These are phyloP conservation scores for Pythium vanterpoolii DNA, from an alignment of 352 stramenopile genomes.

Conservation along the genomic window DNA sequence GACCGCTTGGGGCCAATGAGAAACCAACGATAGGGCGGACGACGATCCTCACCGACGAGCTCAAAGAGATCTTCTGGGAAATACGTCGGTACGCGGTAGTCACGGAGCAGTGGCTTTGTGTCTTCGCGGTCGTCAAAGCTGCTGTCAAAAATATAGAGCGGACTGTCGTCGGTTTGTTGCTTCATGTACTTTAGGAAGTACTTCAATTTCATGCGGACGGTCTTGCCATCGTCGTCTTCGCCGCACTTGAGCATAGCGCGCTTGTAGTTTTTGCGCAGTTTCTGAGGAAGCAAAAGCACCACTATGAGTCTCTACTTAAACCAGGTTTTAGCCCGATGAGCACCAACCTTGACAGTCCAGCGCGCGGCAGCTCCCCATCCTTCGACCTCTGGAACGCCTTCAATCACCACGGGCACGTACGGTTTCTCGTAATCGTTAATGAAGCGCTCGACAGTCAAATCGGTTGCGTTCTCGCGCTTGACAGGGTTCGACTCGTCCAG, in stretches of 20 bases:
- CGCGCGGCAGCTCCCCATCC: conserved; percentile 61
- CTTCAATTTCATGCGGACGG: conserved; percentile 82
- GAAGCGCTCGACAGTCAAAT: conserved; percentile 80
- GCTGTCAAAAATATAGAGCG: conserved; percentile 98
- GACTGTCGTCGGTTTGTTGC: conserved; percentile 83
- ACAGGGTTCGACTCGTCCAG: conserved; percentile 65
- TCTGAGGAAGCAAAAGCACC: conserved; percentile 14
- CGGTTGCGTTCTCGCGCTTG: conserved; percentile 65
- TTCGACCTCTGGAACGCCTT: conserved; percentile 78
- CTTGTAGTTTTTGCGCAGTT: conserved; percentile 76
- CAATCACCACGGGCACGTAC: conserved; percentile 74
- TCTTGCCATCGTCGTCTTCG: conserved; percentile 75
- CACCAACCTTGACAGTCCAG: conserved; percentile 66
- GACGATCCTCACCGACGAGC: conserved; percentile 69
- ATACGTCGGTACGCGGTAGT: conserved; percentile 81
- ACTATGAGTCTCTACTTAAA: neutral
- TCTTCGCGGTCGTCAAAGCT: conserved; percentile 87
- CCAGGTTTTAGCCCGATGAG: neutral
- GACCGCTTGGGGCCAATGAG: conserved; percentile 91
- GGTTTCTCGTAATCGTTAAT: conserved; percentile 82
- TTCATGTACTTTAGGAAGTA: conserved; percentile 76
- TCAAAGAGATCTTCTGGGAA: conserved; percentile 85
- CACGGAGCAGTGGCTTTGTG: conserved; percentile 66
- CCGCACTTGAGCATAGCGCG: conserved; percentile 74
- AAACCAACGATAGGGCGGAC: conserved; percentile 96